Evolutionary conservation across 768 basidiomycete species (phyloP).

Genomic region (Saitozyma podzolica): DNA sequence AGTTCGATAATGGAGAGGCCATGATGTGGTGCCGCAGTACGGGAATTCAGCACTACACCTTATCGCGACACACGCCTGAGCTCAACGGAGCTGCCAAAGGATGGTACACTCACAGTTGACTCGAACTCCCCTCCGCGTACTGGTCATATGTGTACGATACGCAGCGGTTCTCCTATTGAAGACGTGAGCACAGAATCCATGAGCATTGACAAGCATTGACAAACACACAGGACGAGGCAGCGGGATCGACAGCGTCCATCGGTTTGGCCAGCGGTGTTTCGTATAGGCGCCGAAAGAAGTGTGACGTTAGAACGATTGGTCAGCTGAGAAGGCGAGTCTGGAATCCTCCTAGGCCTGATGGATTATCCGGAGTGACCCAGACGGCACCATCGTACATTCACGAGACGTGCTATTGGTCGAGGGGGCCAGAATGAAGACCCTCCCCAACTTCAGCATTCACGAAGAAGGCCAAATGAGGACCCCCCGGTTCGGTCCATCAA

Average conservation of each 20-base stretch:
- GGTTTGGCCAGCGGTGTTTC: not conserved
- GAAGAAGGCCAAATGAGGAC: too few species aligned
- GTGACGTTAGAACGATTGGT: not conserved
- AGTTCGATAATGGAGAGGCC: too few species aligned
- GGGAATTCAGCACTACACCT: too few species aligned
- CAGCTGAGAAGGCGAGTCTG: not conserved
- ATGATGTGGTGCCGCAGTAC: too few species aligned
- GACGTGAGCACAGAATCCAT: not conserved
- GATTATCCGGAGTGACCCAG: not conserved
- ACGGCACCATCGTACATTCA: not conserved
- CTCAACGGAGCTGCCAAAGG: too few species aligned
- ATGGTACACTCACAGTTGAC: too few species aligned
- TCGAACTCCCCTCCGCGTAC: too few species aligned
- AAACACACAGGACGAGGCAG: not conserved
- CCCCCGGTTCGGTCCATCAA: too few species aligned
- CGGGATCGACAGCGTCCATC: not conserved
- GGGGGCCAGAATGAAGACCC: too few species aligned
- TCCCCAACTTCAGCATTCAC: too few species aligned
- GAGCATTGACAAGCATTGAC: not conserved
- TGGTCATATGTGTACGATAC: too few species aligned
- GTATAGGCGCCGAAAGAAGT: not conserved
- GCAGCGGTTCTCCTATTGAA: conserved; percentile 5
- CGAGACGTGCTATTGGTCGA: not conserved
- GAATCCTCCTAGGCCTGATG: not conserved
- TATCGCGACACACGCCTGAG: too few species aligned